Evolutionary conservation across 176 grass and related monocot species (phyloP), one percentile per base, ranked within the genome.

Genomic region (Miscanthus lutarioriparius): DNA sequence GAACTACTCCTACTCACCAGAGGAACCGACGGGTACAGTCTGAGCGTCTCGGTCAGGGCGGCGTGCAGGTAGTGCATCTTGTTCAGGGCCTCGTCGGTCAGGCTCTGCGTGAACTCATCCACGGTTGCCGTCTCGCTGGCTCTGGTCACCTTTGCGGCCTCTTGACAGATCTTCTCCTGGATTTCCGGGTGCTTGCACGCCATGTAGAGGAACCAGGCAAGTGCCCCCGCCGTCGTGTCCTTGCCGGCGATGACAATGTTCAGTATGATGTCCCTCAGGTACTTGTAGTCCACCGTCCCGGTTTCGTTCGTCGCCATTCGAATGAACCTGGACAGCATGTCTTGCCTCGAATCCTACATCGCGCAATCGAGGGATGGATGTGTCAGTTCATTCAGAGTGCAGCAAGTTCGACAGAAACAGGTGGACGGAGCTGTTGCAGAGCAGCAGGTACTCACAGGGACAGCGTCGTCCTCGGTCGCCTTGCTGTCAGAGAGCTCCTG

Each of bases 51-150:
- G 0, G 91, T 84, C 4, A 94, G 76, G 1, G 82, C 43, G 6
- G 94, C 87, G 64, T 90, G 91, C 17, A 97, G 82, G 63, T 86
- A 90, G 53, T 92, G 91, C 89, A 97, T 91, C 63, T 82, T 94
- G 92, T 85, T 90, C 14, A 97, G 75, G 1, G 84, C 67, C 20
- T 97, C 87, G 25, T 97, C 92, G 1, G 58, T 94, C 4, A 97
- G 58, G 35, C 65, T 75, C 40, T 58, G 64, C 10, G 75, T 40
- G 51, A 97, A 97, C 25, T 91, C 81, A 0, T 91, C 81, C 16
- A 87, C 27, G 28, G 79, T 43, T 0, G 76, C 48, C 51, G 67
- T 22, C 10, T 83, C 83, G 4, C 67, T 16, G 12, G 89, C 12
- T 11, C 36, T 40, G 0, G 78, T 64, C 1, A 75, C 88, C 71